phyloP scores from a whole-genome alignment of 2,329 filamentous ascomycete genomes.

The Fusarium sp. region DNA sequence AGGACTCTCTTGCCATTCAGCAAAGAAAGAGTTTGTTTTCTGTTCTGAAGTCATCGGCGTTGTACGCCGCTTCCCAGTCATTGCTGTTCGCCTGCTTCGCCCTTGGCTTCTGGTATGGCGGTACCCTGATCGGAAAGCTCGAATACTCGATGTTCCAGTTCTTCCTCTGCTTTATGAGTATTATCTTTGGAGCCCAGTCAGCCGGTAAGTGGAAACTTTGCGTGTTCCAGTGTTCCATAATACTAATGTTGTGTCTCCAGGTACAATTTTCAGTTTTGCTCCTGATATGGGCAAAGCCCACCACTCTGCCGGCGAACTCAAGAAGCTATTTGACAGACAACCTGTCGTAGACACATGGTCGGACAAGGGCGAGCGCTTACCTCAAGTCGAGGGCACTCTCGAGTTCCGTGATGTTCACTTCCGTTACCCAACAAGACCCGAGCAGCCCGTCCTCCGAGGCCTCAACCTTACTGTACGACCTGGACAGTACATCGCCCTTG shows the following conservation, averaged over 20 bases:
- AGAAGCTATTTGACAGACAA: slow-evolving; percentile 83
- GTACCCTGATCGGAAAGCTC: slow-evolving; percentile 74
- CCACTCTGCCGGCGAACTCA: slow-evolving; percentile 82
- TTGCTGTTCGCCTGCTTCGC: slow-evolving; percentile 86
- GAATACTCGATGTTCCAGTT: slow-evolving; percentile 88
- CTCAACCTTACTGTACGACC: slow-evolving; percentile 79
- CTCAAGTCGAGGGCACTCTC: slow-evolving; percentile 77
- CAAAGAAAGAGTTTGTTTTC: slow-evolving; percentile 76
- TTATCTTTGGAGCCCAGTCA: slow-evolving; percentile 93
- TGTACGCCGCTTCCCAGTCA: slow-evolving; percentile 89
- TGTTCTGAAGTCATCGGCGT: slow-evolving; percentile 77
- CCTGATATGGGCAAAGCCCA: slow-evolving; percentile 95
- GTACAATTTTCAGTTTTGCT: slow-evolving; percentile 88
- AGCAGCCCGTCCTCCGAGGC: slow-evolving; percentile 91
- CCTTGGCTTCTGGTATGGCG: slow-evolving; percentile 93
- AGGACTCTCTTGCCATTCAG: slow-evolving; percentile 72
- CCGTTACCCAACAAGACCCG: slow-evolving; percentile 89
- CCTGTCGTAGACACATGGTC: slow-evolving; percentile 89
- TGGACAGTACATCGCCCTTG: slow-evolving; percentile 87
- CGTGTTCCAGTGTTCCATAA: background rate
- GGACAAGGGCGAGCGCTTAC: slow-evolving; percentile 71
- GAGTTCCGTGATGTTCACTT: slow-evolving; percentile 96
- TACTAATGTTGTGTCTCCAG: slow-evolving; percentile 79
- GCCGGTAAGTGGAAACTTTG: slow-evolving; percentile 56
- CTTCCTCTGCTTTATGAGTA: slow-evolving; percentile 88